Conservation (phyloP, 495 filamentous ascomycete genomes). For the Tuber aestivum region DNA sequence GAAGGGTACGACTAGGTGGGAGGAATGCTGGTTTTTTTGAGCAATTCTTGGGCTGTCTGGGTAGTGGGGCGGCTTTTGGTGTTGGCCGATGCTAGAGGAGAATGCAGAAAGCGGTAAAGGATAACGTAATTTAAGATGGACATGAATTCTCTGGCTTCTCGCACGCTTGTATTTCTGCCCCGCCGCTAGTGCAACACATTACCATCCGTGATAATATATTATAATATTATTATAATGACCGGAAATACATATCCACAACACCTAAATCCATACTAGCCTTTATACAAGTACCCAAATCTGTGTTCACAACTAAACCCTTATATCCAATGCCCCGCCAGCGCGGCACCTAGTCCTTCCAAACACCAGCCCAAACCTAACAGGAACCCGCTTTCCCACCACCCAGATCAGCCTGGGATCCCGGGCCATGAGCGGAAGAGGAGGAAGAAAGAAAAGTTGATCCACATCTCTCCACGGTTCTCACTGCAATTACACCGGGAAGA, state of each 20-base stretch:
- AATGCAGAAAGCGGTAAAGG: not conserved
- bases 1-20: too few relatives aligned
- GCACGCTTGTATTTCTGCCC: not conserved
- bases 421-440: not conserved
- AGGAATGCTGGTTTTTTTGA: not conserved
- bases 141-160: not conserved
- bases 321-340: not conserved
- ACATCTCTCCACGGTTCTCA: conserved; percentile 25
- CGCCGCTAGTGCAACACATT: not conserved
- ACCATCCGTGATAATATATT: not conserved
- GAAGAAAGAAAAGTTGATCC: not conserved
- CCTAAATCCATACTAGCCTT: not conserved
- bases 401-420: not conserved
- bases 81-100: not conserved
- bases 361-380: not conserved
- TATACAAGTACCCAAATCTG: not conserved
- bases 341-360: not conserved
- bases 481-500: conserved; percentile 19
- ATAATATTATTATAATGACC: not conserved
- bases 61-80: not conserved
- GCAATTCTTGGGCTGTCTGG: not conserved
- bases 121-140: not conserved
- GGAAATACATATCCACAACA: not conserved
- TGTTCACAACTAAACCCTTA: not conserved
- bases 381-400: conserved; percentile 18